A percentile compares a stretch with the other conserved stretches of the same genome.
Conservation (phyloP, 2,329 filamentous ascomycete genomes). For the Aspergillus ibericus region DNA sequence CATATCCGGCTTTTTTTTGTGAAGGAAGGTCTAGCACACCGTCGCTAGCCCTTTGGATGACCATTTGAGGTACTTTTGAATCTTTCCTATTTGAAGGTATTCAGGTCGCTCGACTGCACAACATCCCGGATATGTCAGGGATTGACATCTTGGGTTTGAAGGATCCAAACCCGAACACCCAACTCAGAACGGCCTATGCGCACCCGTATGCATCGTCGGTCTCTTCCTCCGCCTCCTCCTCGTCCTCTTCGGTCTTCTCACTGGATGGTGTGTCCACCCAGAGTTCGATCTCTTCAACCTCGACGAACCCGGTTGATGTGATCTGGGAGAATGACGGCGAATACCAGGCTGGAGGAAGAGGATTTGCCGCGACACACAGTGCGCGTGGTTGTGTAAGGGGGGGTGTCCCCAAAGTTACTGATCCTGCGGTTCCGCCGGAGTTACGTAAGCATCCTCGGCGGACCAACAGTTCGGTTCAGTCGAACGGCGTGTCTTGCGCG, state of each 20-base stretch:
- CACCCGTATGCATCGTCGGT: conserved; percentile 68
- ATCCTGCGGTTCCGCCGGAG: conserved; percentile 40
- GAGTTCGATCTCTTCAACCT: conserved; percentile 68
- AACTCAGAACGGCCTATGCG: conserved; percentile 38
- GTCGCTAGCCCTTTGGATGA: conserved; percentile 13
- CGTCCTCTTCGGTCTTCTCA: conserved; percentile 76
- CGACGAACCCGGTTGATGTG: conserved; percentile 60
- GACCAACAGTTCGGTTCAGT: conserved; percentile 52
- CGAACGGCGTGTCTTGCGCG: conserved; percentile 47
- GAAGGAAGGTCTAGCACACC: conserved; percentile 8
- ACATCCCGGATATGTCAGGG: conserved; percentile 42
- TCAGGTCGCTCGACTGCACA: conserved; percentile 26
- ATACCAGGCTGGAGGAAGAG: conserved; percentile 28
- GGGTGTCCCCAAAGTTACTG: conserved; percentile 29
- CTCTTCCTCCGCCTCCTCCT: conserved; percentile 74
- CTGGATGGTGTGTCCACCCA: conserved; percentile 64
- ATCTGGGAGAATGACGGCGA: conserved; percentile 46
- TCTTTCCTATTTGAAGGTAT: conserved; percentile 22
- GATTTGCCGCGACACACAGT: conserved; percentile 23
- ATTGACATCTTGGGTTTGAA: conserved; percentile 47
- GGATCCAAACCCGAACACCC: conserved; percentile 38
- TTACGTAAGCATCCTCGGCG: conserved; percentile 56
- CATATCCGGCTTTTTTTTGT: conserved; percentile 14
- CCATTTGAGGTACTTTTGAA: conserved; percentile 18
- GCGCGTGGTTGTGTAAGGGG: conserved; percentile 31